phyloP scores from a whole-genome alignment of 2,329 filamentous ascomycete species.

The Colletotrichum theobromicola region DNA sequence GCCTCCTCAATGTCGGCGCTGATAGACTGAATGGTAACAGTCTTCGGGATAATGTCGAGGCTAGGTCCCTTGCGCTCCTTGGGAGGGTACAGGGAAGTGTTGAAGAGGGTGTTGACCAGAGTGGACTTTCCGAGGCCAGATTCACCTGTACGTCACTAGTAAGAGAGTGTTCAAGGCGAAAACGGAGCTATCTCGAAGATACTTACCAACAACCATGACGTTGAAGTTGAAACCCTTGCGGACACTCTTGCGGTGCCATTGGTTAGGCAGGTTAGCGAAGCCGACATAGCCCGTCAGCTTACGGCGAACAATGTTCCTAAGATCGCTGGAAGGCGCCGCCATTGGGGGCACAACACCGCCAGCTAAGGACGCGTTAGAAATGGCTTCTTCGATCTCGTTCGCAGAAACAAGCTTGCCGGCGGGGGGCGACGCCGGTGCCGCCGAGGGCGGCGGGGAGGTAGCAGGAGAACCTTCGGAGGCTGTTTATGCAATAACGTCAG shows the following conservation, averaged over 20 bases:
- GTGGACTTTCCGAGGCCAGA: constrained; percentile 99
- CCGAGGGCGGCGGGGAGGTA: constrained; percentile 44
- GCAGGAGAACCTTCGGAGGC: constrained; percentile 47
- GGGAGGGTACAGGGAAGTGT: constrained; percentile 97
- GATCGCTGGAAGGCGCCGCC: constrained; percentile 63
- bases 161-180: background rate
- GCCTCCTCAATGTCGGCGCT: constrained; percentile 98
- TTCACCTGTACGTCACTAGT: constrained; percentile 71
- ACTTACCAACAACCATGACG: constrained; percentile 99
- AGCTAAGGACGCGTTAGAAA: constrained; percentile 41
- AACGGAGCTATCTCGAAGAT: background rate
- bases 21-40: constrained; percentile 91
- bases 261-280: constrained; percentile 98
- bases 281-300: constrained; percentile 99
- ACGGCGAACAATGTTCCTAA: constrained; percentile 95
- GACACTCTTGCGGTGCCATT: constrained; percentile 99
- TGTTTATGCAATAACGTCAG: constrained; percentile 43
- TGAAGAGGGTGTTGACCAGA: constrained; percentile 98
- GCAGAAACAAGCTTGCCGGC: constrained; percentile 41
- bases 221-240: constrained; percentile 99
- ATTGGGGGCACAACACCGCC: constrained; percentile 31
- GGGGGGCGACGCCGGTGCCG: constrained; percentile 46
- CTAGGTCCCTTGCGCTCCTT: constrained; percentile 98
- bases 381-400: constrained; percentile 35
- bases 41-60: constrained; percentile 98